Evolutionary conservation across 768 basidiomycete genomes (phyloP).

Genomic region (Paxillus involutus): DNA sequence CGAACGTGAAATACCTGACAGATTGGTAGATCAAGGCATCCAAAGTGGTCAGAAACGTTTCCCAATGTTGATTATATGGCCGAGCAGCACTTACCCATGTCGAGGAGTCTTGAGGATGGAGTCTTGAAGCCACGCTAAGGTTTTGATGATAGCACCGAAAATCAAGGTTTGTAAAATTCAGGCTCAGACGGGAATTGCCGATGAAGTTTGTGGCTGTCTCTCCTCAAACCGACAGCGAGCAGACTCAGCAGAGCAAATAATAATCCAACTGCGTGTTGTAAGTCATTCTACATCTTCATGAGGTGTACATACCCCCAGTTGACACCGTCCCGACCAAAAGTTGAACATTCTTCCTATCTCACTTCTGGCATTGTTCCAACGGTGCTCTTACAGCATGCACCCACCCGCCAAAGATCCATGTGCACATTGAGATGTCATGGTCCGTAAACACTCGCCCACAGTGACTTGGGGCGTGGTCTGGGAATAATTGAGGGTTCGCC

Average conservation of each 20-base stretch:
- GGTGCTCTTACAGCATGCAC: too few relatives aligned
- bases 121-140: conserved; percentile 42
- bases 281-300: background rate
- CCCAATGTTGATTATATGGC: conserved; percentile 1
- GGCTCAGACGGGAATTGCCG: conserved; percentile 30
- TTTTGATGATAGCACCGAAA: conserved; percentile 53
- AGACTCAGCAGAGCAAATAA: background rate
- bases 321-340: too few relatives aligned
- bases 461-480: too few relatives aligned
- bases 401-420: too few relatives aligned
- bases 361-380: too few relatives aligned
- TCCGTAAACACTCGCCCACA: too few relatives aligned
- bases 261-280: background rate
- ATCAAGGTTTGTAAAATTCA: conserved; percentile 36
- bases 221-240: too few relatives aligned
- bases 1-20: conserved; percentile 90
- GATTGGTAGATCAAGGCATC: conserved; percentile 6
- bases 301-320: too few relatives aligned
- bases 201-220: conserved; percentile 19
- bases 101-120: conserved; percentile 68
- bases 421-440: too few relatives aligned
- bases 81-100: conserved; percentile 67
- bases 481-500: too few relatives aligned
- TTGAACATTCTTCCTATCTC: too few relatives aligned
- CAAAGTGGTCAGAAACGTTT: conserved; percentile 4